Base-by-base conservation (phyloP, 352 stramenopile genomes). In the Phytophthora pistaciae region DNA sequence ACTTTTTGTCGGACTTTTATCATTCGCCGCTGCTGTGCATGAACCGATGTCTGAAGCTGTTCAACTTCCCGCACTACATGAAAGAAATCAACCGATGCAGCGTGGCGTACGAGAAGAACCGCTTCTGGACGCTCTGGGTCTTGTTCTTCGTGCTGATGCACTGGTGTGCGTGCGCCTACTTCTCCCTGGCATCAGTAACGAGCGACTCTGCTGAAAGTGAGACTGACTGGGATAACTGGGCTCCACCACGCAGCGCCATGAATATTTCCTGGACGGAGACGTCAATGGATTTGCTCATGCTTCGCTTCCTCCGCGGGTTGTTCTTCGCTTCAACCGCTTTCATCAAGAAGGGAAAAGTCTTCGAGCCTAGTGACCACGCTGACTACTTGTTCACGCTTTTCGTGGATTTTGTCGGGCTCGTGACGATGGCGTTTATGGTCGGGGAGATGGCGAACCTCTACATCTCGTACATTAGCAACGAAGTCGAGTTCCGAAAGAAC, bases 401-500 rank as follows among this genome's bases (percentile, higher is more conserved):
- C 16, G 78, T 87, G 9, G 72, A 77, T 6, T 79, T 90, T 21
- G 29, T 80, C 1, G 80, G 84, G 0, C 57, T 90, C 8, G 48
- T 90, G 13, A 36, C 75, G 21, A 77, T 88, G 74, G 75, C 82
- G 0, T 82, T 85, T 54, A 82, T 91, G 68, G 80, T 91, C 50
- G 72, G 77, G 3, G 80, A 90, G 52, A 72, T 85, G 33, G 77
- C 82, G 0, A 87, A 80, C 11, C 29, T 91, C 14, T 90, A 89
- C 75, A 57, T 80, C 0, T 88, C 77, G 21, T 87, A 78, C 66
- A 88, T 83, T 56, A 79, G 80, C 68, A 87, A 90, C 65, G 80
- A 91, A 57, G 82, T 91, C 11, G 76, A 88, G 54, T 91, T 91
- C 55, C 82, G 82, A 14, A 84, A 86, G 36, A 82, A 83, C 29